Evolutionary conservation across 2,329 filamentous ascomycete species (phyloP), one percentile per base, ranked within the genome.

Genomic region (Cadophora gregata): DNA sequence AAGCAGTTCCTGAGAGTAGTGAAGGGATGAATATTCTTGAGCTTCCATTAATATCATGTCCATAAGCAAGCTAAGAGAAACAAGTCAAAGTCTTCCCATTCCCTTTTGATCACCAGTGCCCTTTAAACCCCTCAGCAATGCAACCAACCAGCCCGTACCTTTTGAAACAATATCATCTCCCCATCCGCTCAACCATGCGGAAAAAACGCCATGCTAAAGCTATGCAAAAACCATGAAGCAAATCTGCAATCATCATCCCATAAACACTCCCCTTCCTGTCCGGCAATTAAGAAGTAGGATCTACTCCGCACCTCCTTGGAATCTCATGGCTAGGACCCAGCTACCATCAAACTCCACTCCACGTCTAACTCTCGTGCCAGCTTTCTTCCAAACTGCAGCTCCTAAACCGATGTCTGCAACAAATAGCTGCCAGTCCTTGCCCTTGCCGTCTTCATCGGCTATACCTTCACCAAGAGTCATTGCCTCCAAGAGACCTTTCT

Each of bases 361-460:
- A 71, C 92, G 89, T 24, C 93, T 88, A 60, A 93, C 87, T 76
- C 91, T 90, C 4, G 92, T 93, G 1, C 92, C 92, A 0, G 92
- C 91, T 77, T 93, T 93, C 75, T 90, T 90, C 91, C 94, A 96
- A 3, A 93, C 92, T 4, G 91, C 87, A 66, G 92, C 89, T 1
- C 89, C 89, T 16, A 97, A 86, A 0, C 96, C 95, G 71, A 97
- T 90, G 77, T 99, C 96, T 1, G 90, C 93, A 14, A 98, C 87
- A 76, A 88, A 92, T 1, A 98, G 81, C 62, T 90, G 88, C 93
- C 94, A 97, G 19, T 82, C 82, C 53, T 70, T 65, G 62, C 72
- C 73, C 9, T 69, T 70, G 3, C 69, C 71, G 66, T 81, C 80
- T 27, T 73, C 73, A 27, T 72, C 71, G 4, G 59, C 61, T 3